phyloP scores from a whole-genome alignment of 75 land plant genomes.

The Selaginella tamariscina region DNA sequence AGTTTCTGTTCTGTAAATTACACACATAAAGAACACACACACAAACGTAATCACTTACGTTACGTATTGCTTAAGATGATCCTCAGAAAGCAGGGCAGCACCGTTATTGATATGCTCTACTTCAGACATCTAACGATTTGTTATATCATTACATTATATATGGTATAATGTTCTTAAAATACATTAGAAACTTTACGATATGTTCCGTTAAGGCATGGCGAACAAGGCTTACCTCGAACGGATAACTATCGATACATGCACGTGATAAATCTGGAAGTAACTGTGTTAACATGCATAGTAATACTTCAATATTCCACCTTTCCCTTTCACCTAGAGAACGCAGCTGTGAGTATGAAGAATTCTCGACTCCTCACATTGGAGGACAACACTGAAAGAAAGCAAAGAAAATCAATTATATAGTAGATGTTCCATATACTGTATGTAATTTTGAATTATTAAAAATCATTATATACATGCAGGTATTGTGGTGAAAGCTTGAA shows the following conservation, averaged over 20 bases:
- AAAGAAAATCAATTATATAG: background rate
- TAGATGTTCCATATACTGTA: no score
- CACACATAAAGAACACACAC: no score
- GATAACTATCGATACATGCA: constrained; percentile 54
- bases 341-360: constrained; percentile 70
- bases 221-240: no score
- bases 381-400: constrained; percentile 65
- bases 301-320: constrained; percentile 86
- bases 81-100: background rate
- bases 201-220: background rate
- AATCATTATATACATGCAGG: no score
- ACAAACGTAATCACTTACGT: background rate
- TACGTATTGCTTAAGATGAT: background rate
- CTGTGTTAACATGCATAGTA: constrained; percentile 53
- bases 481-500: no score
- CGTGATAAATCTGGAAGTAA: constrained; percentile 59
- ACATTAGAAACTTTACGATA: no score
- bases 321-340: constrained; percentile 85
- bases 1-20: constrained; percentile 38
- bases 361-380: constrained; percentile 89
- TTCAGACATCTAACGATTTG: no score
- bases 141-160: background rate
- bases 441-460: no score
- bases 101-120: no score
- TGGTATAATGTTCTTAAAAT: no score